These are phyloP conservation scores for Russula emetica DNA, from an alignment of 768 basidiomycete genomes.

Conservation along the genomic window DNA sequence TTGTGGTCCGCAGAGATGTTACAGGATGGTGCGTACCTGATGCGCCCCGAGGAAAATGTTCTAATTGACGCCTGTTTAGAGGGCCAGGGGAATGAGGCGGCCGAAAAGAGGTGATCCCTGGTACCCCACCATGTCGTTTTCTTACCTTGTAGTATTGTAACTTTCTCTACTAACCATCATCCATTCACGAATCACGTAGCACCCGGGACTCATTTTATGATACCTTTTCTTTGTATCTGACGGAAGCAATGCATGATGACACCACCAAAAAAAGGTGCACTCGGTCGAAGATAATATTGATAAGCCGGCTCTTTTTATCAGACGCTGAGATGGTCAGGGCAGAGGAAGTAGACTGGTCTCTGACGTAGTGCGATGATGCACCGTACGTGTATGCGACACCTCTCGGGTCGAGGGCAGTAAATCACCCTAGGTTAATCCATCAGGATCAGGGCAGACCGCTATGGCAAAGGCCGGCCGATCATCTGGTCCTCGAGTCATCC, in stretches of 20 bases:
- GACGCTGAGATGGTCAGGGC: too few species aligned
- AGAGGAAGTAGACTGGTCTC: too few species aligned
- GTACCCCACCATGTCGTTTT: neutral
- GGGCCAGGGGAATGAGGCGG: constrained; percentile 3
- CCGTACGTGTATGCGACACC: too few species aligned
- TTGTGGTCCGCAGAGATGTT: constrained; percentile 78
- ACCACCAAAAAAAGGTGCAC: neutral
- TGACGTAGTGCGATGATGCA: too few species aligned
- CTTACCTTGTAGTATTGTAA: constrained; percentile 7
- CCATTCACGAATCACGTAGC: constrained; percentile 9
- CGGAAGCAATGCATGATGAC: neutral
- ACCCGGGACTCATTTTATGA: constrained; percentile 7
- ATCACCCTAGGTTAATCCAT: too few species aligned
- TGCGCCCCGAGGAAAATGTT: too few species aligned
- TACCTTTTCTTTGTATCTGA: neutral
- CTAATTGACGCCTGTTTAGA: constrained; percentile 1
- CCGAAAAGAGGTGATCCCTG: constrained; percentile 6
- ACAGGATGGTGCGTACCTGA: constrained; percentile 36
- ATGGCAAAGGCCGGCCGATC: too few species aligned
- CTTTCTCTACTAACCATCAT: constrained; percentile 3
- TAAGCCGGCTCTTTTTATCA: too few species aligned
- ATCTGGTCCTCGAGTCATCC: too few species aligned
- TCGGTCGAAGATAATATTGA: neutral
- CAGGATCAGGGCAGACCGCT: too few species aligned
- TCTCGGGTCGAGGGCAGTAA: too few species aligned